Evolutionary conservation across 768 basidiomycete species (phyloP).

Genomic region (Leccinum pellstonianum): DNA sequence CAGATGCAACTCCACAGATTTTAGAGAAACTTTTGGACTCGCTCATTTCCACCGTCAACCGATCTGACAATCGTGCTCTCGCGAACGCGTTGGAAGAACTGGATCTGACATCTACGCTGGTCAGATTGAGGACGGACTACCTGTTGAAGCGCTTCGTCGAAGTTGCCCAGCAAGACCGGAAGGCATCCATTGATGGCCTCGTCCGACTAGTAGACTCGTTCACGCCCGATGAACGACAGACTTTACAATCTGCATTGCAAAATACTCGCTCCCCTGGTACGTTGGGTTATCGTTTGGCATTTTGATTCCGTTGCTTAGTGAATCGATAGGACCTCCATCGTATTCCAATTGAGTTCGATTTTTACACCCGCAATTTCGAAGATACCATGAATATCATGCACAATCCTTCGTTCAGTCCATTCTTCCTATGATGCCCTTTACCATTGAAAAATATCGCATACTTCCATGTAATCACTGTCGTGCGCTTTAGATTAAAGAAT

Average conservation of each 20-base stretch:
- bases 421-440: slow-evolving; percentile 3
- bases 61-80: slow-evolving; percentile 52
- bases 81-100: slow-evolving; percentile 70
- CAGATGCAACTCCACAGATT: slow-evolving; percentile 66
- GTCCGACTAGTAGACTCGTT: slow-evolving; percentile 70
- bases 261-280: slow-evolving; percentile 59
- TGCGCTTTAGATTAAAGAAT: background rate
- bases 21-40: slow-evolving; percentile 62
- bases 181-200: slow-evolving; percentile 73
- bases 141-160: slow-evolving; percentile 65
- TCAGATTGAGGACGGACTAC: slow-evolving; percentile 68
- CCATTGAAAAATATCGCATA: slow-evolving; percentile 21
- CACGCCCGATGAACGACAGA: slow-evolving; percentile 67
- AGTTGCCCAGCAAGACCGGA: slow-evolving; percentile 70
- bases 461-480: slow-evolving; percentile 13
- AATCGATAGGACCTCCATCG: slow-evolving; percentile 39
- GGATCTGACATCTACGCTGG: slow-evolving; percentile 60
- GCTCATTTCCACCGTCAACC: slow-evolving; percentile 53
- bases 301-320: slow-evolving; percentile 4
- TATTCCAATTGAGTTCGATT: slow-evolving; percentile 30
- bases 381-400: slow-evolving; percentile 10
- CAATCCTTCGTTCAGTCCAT: slow-evolving; percentile 4
- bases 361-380: slow-evolving; percentile 2
- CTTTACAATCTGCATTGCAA: slow-evolving; percentile 61
- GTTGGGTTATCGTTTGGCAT: slow-evolving; percentile 22